Evolutionary conservation across 2,329 filamentous ascomycete species (phyloP).

Genomic region (Colletotrichum brevisporum): DNA sequence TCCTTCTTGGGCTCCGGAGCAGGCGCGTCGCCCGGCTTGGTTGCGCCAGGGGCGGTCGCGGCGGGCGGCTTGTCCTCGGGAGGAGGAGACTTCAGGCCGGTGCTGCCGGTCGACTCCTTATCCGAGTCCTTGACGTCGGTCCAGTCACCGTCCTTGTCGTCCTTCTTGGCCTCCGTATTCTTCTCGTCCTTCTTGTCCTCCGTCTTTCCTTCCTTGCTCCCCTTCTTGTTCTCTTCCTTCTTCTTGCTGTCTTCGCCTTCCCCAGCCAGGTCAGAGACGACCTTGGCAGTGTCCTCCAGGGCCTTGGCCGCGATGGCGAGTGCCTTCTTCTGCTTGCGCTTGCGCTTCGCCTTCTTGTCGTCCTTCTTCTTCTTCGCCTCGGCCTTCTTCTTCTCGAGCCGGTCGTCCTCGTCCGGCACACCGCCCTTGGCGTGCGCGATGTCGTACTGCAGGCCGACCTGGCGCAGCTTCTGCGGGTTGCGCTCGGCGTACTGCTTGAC

Average conservation of each 20-base stretch:
- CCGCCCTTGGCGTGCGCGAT: slow-evolving; percentile 72
- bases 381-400: slow-evolving; percentile 47
- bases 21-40: slow-evolving; percentile 21
- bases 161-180: slow-evolving; percentile 41
- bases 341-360: slow-evolving; percentile 45
- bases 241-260: slow-evolving; percentile 34
- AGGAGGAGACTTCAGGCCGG: not conserved
- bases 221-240: slow-evolving; percentile 31
- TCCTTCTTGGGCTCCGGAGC: slow-evolving; percentile 25
- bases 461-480: slow-evolving; percentile 74
- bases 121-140: slow-evolving; percentile 27
- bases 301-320: slow-evolving; percentile 33
- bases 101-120: slow-evolving; percentile 26
- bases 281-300: slow-evolving; percentile 42
- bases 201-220: slow-evolving; percentile 39
- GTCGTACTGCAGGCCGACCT: slow-evolving; percentile 72
- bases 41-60: not conserved
- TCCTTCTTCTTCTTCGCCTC: slow-evolving; percentile 47
- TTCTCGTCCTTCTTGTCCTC: slow-evolving; percentile 41
- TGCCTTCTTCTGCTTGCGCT: slow-evolving; percentile 39
- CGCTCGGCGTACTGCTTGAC: slow-evolving; percentile 62
- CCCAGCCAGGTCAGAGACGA: slow-evolving; percentile 34
- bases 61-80: slow-evolving; percentile 3
- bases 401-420: slow-evolving; percentile 63
- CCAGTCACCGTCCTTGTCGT: slow-evolving; percentile 23